These are phyloP conservation scores for Theobroma cacao DNA, from an alignment of 345 rosid species.

Conservation along the genomic window DNA sequence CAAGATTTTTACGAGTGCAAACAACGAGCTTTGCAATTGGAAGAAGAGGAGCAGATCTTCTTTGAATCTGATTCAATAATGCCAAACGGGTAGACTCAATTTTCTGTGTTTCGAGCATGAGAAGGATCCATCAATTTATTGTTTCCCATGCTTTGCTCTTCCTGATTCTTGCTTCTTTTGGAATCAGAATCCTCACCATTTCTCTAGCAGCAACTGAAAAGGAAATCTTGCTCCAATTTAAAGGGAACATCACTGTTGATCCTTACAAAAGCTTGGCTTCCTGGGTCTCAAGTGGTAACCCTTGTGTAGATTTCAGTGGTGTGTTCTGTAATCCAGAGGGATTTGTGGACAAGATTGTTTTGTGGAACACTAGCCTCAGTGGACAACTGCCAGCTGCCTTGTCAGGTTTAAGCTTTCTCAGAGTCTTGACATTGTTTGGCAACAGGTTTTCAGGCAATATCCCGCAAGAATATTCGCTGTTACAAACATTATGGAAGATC, in stretches of 20 bases:
- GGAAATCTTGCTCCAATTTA: slow-evolving; percentile 85
- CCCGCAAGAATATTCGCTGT: slow-evolving; percentile 62
- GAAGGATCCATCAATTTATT: slow-evolving; percentile 35
- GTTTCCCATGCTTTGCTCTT: slow-evolving; percentile 18
- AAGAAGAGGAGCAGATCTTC: slow-evolving; percentile 18
- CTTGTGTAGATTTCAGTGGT: slow-evolving; percentile 66
- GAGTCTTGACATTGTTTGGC: slow-evolving; percentile 86
- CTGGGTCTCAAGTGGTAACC: slow-evolving; percentile 60
- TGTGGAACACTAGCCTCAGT: slow-evolving; percentile 81
- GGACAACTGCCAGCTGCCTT: slow-evolving; percentile 68
- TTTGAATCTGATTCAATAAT: slow-evolving; percentile 39
- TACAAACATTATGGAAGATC: slow-evolving; percentile 81
- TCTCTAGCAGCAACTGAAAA: slow-evolving; percentile 46
- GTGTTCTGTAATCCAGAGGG: slow-evolving; percentile 72
- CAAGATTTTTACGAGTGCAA: neutral
- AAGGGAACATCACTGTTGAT: slow-evolving; percentile 62
- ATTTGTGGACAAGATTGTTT: slow-evolving; percentile 74
- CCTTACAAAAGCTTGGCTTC: slow-evolving; percentile 60
- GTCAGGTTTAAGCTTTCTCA: slow-evolving; percentile 65
- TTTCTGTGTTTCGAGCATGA: slow-evolving; percentile 55
- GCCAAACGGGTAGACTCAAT: slow-evolving; percentile 65
- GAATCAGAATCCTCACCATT: slow-evolving; percentile 31
- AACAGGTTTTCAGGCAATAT: slow-evolving; percentile 79
- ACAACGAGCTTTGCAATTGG: slow-evolving; percentile 12
- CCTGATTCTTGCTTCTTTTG: slow-evolving; percentile 36